phyloP scores from a whole-genome alignment of 2,329 filamentous ascomycete genomes.

The Colletotrichum abscissum region DNA sequence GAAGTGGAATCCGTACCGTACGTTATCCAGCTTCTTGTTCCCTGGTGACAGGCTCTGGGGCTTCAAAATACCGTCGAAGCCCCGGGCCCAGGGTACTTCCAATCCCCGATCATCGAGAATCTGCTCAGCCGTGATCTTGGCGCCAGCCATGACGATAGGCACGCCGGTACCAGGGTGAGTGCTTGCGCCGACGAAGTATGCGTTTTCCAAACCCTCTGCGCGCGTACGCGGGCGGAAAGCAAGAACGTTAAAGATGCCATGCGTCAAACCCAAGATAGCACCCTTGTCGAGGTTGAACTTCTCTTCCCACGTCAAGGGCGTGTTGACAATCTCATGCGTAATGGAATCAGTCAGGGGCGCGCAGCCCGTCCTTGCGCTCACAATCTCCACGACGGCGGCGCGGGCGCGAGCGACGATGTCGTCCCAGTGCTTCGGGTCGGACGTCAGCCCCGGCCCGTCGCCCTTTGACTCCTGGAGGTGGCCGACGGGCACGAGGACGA shows the following conservation, averaged over 20 bases:
- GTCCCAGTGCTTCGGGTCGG: conserved; percentile 67
- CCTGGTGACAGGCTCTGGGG: conserved; percentile 11
- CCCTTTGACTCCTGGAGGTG: conserved; percentile 66
- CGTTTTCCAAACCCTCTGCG: conserved; percentile 58
- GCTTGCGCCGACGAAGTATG: conserved; percentile 81
- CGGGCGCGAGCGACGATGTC: conserved; percentile 70
- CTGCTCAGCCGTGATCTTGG: conserved; percentile 66
- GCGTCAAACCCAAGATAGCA: conserved; percentile 77
- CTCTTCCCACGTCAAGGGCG: conserved; percentile 71
- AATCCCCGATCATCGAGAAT: conserved; percentile 49
- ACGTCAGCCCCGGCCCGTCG: conserved; percentile 45
- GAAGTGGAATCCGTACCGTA: conserved; percentile 32
- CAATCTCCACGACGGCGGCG: conserved; percentile 68
- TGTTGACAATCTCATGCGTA: conserved; percentile 72
- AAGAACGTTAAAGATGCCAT: conserved; percentile 80
- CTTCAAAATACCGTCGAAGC: conserved; percentile 22
- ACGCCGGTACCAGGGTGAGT: conserved; percentile 83
- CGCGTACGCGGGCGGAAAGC: conserved; percentile 72
- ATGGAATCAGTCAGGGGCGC: conserved; percentile 59
- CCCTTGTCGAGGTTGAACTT: conserved; percentile 81
- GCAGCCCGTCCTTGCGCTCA: conserved; percentile 69
- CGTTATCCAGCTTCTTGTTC: conserved; percentile 24
- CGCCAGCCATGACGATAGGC: conserved; percentile 77
- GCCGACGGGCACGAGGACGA: conserved; percentile 79
- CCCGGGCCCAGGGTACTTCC: conserved; percentile 43